A percentile compares a stretch with the other conserved stretches of the same genome.
These are phyloP conservation scores for Sideroxylon spinosum DNA, from an alignment of 179 eudicot genomes.

Conservation along the genomic window DNA sequence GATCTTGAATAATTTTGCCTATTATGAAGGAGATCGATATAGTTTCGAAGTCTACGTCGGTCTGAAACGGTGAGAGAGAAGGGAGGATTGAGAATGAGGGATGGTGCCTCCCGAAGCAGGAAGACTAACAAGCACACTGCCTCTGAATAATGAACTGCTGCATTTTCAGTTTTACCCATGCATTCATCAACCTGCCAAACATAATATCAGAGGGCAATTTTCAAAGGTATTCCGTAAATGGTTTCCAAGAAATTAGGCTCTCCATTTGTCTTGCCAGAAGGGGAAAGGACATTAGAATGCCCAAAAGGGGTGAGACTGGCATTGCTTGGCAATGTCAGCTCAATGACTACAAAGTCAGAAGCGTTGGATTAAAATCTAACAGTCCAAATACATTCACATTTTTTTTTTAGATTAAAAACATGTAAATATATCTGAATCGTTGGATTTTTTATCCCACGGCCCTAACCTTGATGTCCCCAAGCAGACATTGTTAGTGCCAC, in stretches of 20 bases:
- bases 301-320: background rate
- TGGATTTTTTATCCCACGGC: no score
- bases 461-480: no score
- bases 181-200: constrained; percentile 76
- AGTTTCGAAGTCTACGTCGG: constrained; percentile 55
- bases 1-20: constrained; percentile 75
- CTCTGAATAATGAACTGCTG: constrained; percentile 56
- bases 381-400: no score
- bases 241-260: background rate
- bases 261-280: background rate
- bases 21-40: constrained; percentile 60
- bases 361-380: no score
- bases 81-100: constrained; percentile 76
- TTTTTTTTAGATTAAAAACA: no score
- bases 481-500: no score
- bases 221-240: background rate
- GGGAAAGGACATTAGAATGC: background rate
- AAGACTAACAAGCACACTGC: constrained; percentile 61
- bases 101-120: constrained; percentile 80
- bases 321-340: no score
- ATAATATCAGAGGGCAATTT: background rate
- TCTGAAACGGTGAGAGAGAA: constrained; percentile 81
- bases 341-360: no score
- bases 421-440: no score
- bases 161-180: constrained; percentile 62